Percentiles rank a stretch among this genome's conserved stretches.
Evolutionary conservation across 257 asterid species (phyloP).

Genomic region (Capsicum rhomboideum): DNA sequence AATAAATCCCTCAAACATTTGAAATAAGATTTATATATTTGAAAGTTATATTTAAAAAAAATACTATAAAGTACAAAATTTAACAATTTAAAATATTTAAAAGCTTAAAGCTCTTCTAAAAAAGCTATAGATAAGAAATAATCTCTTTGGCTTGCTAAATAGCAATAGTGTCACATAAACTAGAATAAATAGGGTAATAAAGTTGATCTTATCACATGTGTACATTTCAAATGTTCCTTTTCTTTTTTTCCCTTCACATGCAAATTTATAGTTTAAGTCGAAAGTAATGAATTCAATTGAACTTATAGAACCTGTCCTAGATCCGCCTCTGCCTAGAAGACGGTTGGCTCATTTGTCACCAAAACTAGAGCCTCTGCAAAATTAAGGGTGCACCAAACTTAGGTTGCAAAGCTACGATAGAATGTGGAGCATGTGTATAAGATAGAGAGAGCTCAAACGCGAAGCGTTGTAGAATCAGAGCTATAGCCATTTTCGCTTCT

Average conservation of each 20-base stretch:
- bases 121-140: no score
- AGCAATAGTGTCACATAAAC: no score
- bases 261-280: neutral
- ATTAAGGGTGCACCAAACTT: conserved; percentile 20
- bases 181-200: no score
- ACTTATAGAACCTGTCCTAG: neutral
- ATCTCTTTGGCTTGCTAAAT: no score
- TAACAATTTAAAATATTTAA: no score
- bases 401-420: conserved; percentile 19
- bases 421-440: conserved; percentile 39
- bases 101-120: no score
- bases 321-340: neutral
- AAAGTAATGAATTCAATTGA: neutral
- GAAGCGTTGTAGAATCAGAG: conserved; percentile 33
- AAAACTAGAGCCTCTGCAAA: conserved; percentile 3
- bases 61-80: no score
- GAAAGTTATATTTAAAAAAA: no score
- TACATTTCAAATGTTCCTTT: neutral
- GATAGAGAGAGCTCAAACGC: conserved; percentile 44
- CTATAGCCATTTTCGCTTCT: conserved; percentile 46
- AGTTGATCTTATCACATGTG: neutral
- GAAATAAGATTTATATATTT: no score
- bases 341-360: neutral
- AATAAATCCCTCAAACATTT: no score
- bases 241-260: neutral